These are phyloP conservation scores for Talaromyces liani DNA, from an alignment of 495 filamentous ascomycete genomes.

Conservation along the genomic window DNA sequence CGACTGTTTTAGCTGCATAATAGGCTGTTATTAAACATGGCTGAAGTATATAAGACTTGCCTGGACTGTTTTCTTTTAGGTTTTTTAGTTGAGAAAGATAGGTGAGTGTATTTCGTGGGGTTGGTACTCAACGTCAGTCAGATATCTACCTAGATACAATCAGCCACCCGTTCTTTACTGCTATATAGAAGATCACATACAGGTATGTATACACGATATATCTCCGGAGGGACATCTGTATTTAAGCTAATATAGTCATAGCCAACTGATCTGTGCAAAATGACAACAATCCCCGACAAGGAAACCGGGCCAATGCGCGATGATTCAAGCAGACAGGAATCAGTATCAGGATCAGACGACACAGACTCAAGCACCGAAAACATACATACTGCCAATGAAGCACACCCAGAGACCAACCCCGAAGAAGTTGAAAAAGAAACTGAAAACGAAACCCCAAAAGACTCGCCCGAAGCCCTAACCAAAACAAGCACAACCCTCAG, in stretches of 20 bases:
- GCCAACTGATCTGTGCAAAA: background rate
- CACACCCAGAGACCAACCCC: background rate
- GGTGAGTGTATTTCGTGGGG: background rate
- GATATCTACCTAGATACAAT: background rate
- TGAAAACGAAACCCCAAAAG: background rate
- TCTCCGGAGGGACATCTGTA: no score
- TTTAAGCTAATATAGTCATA: background rate
- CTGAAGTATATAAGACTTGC: background rate
- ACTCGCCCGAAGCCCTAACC: background rate
- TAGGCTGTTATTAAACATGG: background rate
- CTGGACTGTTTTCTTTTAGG: background rate
- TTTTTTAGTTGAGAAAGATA: background rate
- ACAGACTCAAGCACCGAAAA: background rate
- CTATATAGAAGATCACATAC: background rate
- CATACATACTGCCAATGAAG: background rate
- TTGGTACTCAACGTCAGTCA: background rate
- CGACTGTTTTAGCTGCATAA: background rate
- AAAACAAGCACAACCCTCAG: slow-evolving; percentile 1
- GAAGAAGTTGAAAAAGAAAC: background rate
- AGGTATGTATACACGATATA: background rate
- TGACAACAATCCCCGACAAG: background rate
- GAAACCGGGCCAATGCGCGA: background rate
- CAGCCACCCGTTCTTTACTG: background rate
- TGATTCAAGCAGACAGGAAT: background rate
- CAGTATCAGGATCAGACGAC: background rate